phyloP scores from a whole-genome alignment of 2,329 filamentous ascomycete species.

The Aureobasidium uvarum region DNA sequence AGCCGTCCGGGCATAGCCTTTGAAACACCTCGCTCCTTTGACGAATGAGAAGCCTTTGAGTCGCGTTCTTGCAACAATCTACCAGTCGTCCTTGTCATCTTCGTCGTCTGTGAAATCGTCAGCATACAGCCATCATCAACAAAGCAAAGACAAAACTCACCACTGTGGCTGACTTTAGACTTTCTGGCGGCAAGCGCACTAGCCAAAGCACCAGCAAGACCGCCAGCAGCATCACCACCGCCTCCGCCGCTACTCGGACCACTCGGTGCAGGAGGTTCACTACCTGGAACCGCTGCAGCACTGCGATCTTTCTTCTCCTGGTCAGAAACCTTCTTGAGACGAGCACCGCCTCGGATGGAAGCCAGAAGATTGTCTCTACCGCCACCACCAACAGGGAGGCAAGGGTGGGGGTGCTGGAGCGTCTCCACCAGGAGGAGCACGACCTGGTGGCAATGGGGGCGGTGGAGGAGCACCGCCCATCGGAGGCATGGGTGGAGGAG shows the following conservation, averaged over 20 bases:
- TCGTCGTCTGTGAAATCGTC: conserved; percentile 63
- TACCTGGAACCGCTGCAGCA: conserved; percentile 59
- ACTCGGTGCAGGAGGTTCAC: conserved; percentile 54
- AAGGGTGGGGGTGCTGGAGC: conserved; percentile 53
- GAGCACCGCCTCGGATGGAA: conserved; percentile 65
- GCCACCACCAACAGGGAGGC: conserved; percentile 46
- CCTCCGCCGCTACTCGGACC: conserved; percentile 51
- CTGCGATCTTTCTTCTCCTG: conserved; percentile 70
- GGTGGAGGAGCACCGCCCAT: conserved; percentile 42
- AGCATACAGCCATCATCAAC: conserved; percentile 30
- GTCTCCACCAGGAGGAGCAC: conserved; percentile 52
- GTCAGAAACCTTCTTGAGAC: conserved; percentile 72
- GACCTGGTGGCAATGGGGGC: conserved; percentile 47
- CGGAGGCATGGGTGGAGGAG: conserved; percentile 33
- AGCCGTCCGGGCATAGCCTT: neutral
- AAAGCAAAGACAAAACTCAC: conserved; percentile 58
- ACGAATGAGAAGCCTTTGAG: neutral
- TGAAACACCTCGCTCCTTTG: conserved; percentile 8
- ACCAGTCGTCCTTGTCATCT: conserved; percentile 73
- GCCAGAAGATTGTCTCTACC: conserved; percentile 63
- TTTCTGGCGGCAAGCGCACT: conserved; percentile 83
- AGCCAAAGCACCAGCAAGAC: conserved; percentile 60
- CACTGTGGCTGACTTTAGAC: conserved; percentile 90
- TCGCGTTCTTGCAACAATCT: conserved; percentile 19
- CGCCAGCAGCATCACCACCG: conserved; percentile 45